Percentiles rank a stretch among this genome's conserved stretches.
Conservation (phyloP, 495 filamentous ascomycete species). For the Xylaria sp. region DNA sequence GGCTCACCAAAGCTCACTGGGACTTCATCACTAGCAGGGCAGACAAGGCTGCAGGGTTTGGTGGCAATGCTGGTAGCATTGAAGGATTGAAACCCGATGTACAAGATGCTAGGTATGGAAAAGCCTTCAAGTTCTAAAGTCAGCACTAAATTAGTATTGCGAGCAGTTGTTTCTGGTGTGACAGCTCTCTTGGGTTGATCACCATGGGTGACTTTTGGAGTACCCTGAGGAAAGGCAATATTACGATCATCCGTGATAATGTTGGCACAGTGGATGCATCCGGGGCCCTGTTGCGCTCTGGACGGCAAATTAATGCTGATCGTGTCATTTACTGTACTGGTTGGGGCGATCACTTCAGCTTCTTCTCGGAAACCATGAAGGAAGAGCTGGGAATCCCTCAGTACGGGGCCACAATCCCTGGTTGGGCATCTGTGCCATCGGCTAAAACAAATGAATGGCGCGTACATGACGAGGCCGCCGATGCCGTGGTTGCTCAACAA, state of each 20-base stretch:
- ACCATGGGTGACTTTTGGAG: slow-evolving; percentile 2
- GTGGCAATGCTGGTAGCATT: neutral
- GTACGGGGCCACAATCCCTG: too few relatives aligned
- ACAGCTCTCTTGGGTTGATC: neutral
- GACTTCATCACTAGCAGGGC: neutral
- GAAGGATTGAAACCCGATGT: neutral
- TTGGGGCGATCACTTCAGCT: slow-evolving; percentile 3
- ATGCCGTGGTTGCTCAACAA: too few relatives aligned
- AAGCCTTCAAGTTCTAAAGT: too few relatives aligned
- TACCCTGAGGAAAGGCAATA: neutral
- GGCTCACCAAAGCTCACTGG: neutral
- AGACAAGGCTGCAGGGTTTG: neutral
- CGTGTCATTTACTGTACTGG: neutral
- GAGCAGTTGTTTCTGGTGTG: neutral
- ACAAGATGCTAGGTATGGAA: neutral
- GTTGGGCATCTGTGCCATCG: too few relatives aligned
- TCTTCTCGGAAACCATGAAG: neutral
- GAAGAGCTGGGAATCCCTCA: neutral
- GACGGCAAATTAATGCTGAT: neutral
- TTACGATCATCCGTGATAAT: neutral
- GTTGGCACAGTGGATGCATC: neutral
- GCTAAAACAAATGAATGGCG: too few relatives aligned
- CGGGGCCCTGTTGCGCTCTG: neutral
- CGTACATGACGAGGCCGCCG: too few relatives aligned
- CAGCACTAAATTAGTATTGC: too few relatives aligned